Conservation (phyloP, 352 stramenopile species). For the Plasmopara muralis region DNA sequence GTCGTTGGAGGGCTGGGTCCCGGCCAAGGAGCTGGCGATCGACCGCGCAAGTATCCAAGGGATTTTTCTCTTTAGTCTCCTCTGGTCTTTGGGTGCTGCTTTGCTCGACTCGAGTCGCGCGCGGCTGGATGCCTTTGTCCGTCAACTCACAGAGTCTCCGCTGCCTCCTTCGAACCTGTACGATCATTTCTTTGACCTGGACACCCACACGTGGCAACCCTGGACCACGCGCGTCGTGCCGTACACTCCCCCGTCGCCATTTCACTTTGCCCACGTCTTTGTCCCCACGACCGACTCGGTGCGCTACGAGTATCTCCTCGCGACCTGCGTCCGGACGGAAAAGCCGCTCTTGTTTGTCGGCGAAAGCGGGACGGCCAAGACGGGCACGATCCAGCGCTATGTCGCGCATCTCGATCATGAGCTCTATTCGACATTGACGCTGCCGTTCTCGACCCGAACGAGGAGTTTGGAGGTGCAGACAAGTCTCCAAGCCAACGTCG, state of each 20-base stretch:
- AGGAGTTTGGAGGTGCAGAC: constrained; percentile 91
- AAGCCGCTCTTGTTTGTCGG: constrained; percentile 91
- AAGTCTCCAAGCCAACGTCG: constrained; percentile 93
- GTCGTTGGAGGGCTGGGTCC: constrained; percentile 87
- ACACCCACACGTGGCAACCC: constrained; percentile 86
- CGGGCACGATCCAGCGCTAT: constrained; percentile 93
- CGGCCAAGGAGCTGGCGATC: constrained; percentile 33
- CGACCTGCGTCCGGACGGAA: constrained; percentile 80
- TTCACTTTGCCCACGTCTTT: constrained; percentile 93
- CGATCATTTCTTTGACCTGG: constrained; percentile 86
- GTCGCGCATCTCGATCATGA: constrained; percentile 75
- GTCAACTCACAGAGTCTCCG: constrained; percentile 70
- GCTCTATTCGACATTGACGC: constrained; percentile 55
- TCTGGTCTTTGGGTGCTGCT: constrained; percentile 90
- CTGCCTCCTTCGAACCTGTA: constrained; percentile 82
- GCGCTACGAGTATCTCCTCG: constrained; percentile 89
- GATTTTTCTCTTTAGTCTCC: constrained; percentile 89
- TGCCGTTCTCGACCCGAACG: constrained; percentile 94
- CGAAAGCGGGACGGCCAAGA: constrained; percentile 93
- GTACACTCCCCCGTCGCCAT: constrained; percentile 90
- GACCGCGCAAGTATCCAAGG: constrained; percentile 80
- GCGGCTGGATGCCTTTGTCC: constrained; percentile 90
- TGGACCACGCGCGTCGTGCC: constrained; percentile 82
- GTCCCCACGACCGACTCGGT: constrained; percentile 93
- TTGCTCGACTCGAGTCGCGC: constrained; percentile 70